Evolutionary conservation across 2,329 filamentous ascomycete genomes (phyloP).

Genomic region (Cladorrhinum sp.): DNA sequence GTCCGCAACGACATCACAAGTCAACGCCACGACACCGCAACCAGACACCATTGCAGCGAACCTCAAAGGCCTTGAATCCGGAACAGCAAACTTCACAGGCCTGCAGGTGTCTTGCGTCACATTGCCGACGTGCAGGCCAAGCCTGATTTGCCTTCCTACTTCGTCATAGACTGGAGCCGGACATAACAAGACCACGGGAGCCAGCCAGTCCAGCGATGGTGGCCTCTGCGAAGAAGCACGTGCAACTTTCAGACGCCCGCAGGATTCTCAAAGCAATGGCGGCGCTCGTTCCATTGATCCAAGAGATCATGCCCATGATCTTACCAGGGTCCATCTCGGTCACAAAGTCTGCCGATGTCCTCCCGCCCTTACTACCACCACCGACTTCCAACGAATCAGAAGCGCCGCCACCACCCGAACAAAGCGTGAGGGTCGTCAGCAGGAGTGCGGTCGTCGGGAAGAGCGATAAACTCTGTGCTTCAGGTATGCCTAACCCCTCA

Average conservation of each 20-base stretch:
- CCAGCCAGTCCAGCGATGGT: background rate
- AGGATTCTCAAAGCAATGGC: conserved; percentile 39
- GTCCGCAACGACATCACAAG: background rate
- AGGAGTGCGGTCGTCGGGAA: conserved; percentile 60
- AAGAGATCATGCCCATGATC: conserved; percentile 59
- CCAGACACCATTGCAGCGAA: background rate
- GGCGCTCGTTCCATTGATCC: conserved; percentile 52
- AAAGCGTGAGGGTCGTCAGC: conserved; percentile 33
- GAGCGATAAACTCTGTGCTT: conserved; percentile 64
- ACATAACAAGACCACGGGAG: background rate
- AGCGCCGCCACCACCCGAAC: conserved; percentile 30
- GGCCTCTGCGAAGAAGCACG: background rate
- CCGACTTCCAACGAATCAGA: conserved; percentile 37
- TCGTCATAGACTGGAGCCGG: background rate
- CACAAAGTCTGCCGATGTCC: conserved; percentile 45
- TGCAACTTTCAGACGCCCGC: background rate
- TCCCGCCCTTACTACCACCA: conserved; percentile 35
- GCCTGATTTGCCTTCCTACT: conserved; percentile 10
- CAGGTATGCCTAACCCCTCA: conserved; percentile 44
- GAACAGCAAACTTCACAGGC: background rate
- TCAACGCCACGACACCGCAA: background rate
- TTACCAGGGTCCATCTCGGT: conserved; percentile 57
- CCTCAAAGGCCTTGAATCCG: background rate
- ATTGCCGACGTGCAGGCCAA: conserved; percentile 1
- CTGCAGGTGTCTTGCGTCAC: background rate